Base-by-base conservation (phyloP, 345 rosid species). In the Durio zibethinus region DNA sequence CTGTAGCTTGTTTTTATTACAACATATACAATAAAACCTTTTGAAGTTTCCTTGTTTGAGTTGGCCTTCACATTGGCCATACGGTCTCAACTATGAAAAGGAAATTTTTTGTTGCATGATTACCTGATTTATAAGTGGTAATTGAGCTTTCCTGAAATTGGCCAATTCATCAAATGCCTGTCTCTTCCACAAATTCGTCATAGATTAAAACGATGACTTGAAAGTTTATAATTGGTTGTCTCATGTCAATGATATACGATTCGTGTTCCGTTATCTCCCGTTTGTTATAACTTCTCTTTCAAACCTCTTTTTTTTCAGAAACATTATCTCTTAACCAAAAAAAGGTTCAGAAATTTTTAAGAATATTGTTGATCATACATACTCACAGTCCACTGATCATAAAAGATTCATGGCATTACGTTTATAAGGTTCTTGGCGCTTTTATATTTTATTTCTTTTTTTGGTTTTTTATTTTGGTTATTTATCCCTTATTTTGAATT, bases 271-370 rank as follows among this genome's bases (percentile, higher is more conserved):
- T 48, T 70, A 16, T 71, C 61, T 33, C 20, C 42, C 10, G 10
- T 50, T 33, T 71, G 61, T 71, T 52, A 52, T 0, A 71, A 52
- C 75, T 71, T 71, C 16, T 33, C 20, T 71, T 71, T 71, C 75
- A 9, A 45, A 50, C 57, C 1, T 4, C 25, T 29, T 1, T 25
- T 67, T 67, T 1, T 29, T 15, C 33, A 33, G 35, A 57, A 68
- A 40, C 10, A 12, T 36, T 33, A 7, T 62, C 67, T 36, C 43
- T 62, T 0, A 62, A 59, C 35, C 27, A 59, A 59, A 59, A 59
- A 53, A 20, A 53, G 25, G 59, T 53, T 53, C 59, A 20, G 27
- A 25, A 52, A 5, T 18, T 21, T 52, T 52, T 7, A 7, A 53
- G 4, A 48, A 48, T 47, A 18, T 45, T 45, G 16, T 48, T 4